Evolutionary conservation across 495 filamentous ascomycete genomes (phyloP), one percentile per base, ranked within the genome.

Genomic region (Hypoxylon subgilvum): DNA sequence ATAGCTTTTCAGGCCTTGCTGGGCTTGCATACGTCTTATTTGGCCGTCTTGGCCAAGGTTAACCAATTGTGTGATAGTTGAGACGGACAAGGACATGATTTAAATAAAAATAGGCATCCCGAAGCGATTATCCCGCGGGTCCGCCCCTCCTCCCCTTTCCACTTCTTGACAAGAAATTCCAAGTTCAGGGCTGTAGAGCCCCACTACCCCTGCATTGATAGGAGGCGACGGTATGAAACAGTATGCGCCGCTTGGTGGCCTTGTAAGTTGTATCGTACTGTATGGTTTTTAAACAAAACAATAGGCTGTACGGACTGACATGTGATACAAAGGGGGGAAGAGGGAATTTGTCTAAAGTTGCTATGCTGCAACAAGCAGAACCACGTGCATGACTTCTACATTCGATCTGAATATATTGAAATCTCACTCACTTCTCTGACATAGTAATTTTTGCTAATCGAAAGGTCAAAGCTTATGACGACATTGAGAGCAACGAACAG

Each of bases 131-230:
- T 52, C 47, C 52, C 48, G 41, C 42, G 31, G n/a, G 27, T n/a
- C 42, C 47, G 34, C 36, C 40, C 32, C 45, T 28, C 44, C 42
- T 22, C 25, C n/a, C 44, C 13, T 32, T 46, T 14, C 35, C 40
- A 32, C 14, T 28, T 46, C 28, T n/a, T 18, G 40, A 41, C 31
- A 35, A 56, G 28, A 57, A 36, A 10, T 42, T 48, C 16, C 18
- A 40, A 35, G 28, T 43, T 34, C 22, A 52, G 31, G 46, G 40
- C 52, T 52, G 25, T 6, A 19, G 27, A 52, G 36, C 52, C 48
- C 60, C 60, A 63, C 60, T 23, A 9, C 60, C 60, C 60, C 60
- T 63, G 60, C 46, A 54, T 52, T 45, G 40, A 57, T 57, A 36
- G 42, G 13, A 14, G 22, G 12, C 6, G 35, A 28, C 34, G 21